Conservation (phyloP, 257 asterid species). For the Forsythia suspensa region DNA sequence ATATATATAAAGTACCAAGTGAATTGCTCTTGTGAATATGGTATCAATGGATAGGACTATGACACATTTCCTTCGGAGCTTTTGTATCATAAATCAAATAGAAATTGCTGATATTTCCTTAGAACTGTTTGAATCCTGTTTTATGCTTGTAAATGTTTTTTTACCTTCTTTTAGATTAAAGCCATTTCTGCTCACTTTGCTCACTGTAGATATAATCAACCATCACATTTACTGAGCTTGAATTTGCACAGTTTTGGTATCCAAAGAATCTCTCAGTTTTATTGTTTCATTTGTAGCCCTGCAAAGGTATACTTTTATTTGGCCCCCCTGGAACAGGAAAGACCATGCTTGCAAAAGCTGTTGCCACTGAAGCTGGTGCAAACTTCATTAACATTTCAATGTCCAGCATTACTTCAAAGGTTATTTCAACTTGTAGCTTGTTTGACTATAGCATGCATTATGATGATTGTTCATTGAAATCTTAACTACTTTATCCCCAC, state of each 20-base stretch:
- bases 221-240: constrained; percentile 7
- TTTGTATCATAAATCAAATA: not conserved
- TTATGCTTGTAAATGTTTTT: constrained; percentile 1
- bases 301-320: constrained; percentile 88
- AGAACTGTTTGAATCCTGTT: not conserved
- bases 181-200: not conserved
- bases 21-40: not conserved
- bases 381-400: constrained; percentile 86
- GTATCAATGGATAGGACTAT: not conserved
- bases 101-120: too few species aligned
- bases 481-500: constrained; percentile 9
- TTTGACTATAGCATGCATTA: constrained; percentile 1
- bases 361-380: constrained; percentile 93
- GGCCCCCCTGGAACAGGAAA: constrained; percentile 97
- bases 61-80: not conserved
- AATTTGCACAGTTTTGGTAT: constrained; percentile 8
- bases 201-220: constrained; percentile 11
- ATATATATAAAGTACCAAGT: not conserved
- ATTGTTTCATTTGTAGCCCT: constrained; percentile 55
- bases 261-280: constrained; percentile 6
- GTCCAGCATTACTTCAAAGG: constrained; percentile 96
- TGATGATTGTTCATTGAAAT: not conserved
- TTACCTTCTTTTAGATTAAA: not conserved
- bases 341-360: constrained; percentile 93
- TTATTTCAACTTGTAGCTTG: constrained; percentile 16